Evolutionary conservation across 148 eudicot species (phyloP), one percentile per base, ranked within the genome.

Genomic region (Camellia sinensis): DNA sequence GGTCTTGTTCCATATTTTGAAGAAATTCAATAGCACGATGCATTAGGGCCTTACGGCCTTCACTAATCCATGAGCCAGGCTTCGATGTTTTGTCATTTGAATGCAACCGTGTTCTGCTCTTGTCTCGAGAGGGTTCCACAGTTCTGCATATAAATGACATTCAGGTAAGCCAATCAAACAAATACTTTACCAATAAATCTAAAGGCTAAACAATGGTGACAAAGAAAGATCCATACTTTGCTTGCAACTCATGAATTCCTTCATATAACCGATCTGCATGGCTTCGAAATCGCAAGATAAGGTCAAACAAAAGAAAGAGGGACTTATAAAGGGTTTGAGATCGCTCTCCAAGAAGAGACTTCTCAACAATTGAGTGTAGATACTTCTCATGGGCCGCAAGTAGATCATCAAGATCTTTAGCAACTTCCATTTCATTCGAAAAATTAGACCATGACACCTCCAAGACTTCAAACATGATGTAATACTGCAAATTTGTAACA

Each of bases 391-490:
- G 99, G 75, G 99, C 99, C 54, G 90, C 92, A 68, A 96, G 97
- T 74, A 96, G 89, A 83, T 93, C 99, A 84, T 96, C 99, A 78
- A 96, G 95, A 90, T 96, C 98, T 86, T 92, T 92, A 18, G 99
- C 94, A 66, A 87, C 89, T 86, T 96, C 99, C 94, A 94, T 90
- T 89, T 93, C 98, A 83, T 85, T 88, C 18, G 84, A 88, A 76
- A 96, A 89, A 66, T 92, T 85, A 69, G 98, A 94, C 99, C 98
- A 96, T 13, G 98, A 96, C n/a, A 93, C 95, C 88, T 93, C 98
- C 89, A 96, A 81, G 19, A 96, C 99, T 85, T 96, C 99, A 93
- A 96, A 96, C 99, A 96, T 96, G n/a, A 96, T 96, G 84, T 96
- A 96, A 73, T 96, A 96, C 83, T 96, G 99, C 91, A 96, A 86